Base-by-base conservation (phyloP, 1,139 yeast genomes). In the Saccharomyces pastorianus region DNA sequence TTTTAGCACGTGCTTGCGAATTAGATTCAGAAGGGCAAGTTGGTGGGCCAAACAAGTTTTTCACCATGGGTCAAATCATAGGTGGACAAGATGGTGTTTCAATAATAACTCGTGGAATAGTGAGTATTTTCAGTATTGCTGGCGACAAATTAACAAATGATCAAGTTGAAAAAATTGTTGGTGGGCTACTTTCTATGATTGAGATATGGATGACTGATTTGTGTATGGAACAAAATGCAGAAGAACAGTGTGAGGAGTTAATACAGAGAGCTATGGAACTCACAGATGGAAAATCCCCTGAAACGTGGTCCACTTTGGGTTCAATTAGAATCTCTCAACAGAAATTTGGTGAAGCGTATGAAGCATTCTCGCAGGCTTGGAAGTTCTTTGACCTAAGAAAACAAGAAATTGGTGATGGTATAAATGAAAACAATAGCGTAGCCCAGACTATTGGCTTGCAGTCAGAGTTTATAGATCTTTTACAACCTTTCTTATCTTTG, bases 121-220 rank as follows among this genome's bases (percentile, higher is more conserved):
- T 78, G 54, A 65, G 69, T 48, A 78, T 79, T 53, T 71, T 80
- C 2, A 51, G 54, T 9, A 46, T 49, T 6, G 65, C 66, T 6
- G 66, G 65, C 4, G 69, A 72, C 6, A 25, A 67, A 61, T 53
- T 67, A 52, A 55, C 68, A 52, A 59, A 62, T 63, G 76, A 73
- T 56, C 67, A 71, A 49, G 64, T 66, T 1, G 69, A 68, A 41
- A 76, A 80, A 62, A 69, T 86, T 31, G 83, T 86, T 61, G 87
- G 83, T 65, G 96, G 95, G 0, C 75, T 89, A 29, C 84, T 91
- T 61, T 86, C 96, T 9, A 80, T 85, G 73, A 86, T 93, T 64
- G 99, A 93, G 71, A 88, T 95, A 57, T 93, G 98, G 97, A 93
- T 93, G 99, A 95, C 99, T 1, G 99, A 93, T 73, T 76, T 93